Base-by-base conservation (phyloP, 257 asterid species). In the Solanum medicagineum region DNA sequence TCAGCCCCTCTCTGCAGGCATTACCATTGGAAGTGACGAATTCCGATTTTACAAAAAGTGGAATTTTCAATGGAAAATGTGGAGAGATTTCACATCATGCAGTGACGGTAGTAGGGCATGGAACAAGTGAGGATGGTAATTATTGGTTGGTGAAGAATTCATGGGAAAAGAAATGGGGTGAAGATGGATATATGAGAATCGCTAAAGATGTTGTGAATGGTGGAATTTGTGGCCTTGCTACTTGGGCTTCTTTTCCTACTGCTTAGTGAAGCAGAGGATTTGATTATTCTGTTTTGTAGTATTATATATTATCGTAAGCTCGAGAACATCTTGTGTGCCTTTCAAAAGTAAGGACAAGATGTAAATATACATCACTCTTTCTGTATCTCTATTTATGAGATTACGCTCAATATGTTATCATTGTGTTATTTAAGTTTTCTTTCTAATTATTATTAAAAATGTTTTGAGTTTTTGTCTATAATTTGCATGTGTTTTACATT, bases 101-200 rank as follows among this genome's bases (percentile, higher is more conserved):
- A 24, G 85, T 89, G 55, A 86, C 90, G 17, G 87, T 68, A 20
- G 88, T 90, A 6, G 93, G 90, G 14, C 86, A 85, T 55, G 82
- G 74, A 3, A 24, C 24, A 56, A 80, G 82, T 15, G 63, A 85
- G 40, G 81, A 85, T 7, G 85, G 62, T 2, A 66, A 85, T 45
- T 85, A 80, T 68, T 85, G 87, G 85, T 45, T 85, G 56, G 3
- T 85, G 14, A 85, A 85, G 55, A 85, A 81, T 81, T 85, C 87
- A 47, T 80, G 85, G 85, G 87, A 85, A 17, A 14, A 83, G 7
- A 51, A 26, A 2, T 73, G 74, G 74, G 83, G 86, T 36, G 86
- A 84, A 57, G 54, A 40, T 5, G 84, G 81, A 22, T 80, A 16
- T 42, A 66, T 81, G 47, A 42, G 73, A 59, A 62, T 85, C 74